A percentile compares a stretch with the other conserved stretches of the same genome.
Conservation (phyloP, 2,329 filamentous ascomycete genomes). For the Calycina marina region DNA sequence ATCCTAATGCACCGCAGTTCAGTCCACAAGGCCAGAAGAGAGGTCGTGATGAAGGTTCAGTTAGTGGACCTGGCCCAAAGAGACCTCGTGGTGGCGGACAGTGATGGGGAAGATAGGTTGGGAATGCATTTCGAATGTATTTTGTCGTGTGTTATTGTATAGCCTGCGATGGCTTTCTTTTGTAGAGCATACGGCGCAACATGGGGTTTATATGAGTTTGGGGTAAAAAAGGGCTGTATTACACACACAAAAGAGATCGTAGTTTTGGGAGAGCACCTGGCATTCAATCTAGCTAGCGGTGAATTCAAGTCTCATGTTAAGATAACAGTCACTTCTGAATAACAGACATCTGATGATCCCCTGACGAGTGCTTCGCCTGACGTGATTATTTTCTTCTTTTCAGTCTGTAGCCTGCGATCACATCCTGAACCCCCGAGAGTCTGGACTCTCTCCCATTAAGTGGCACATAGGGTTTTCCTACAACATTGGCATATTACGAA, state of each 20-base stretch:
- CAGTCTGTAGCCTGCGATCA: no score
- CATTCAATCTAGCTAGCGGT: no score
- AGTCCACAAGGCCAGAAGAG: conserved; percentile 20
- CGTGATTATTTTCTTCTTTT: no score
- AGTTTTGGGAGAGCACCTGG: neutral
- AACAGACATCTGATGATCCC: no score
- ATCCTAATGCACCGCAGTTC: conserved; percentile 18
- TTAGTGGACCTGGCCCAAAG: conserved; percentile 26
- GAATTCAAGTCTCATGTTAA: no score
- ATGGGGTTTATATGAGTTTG: conserved; percentile 4
- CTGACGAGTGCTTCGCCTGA: no score
- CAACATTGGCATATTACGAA: no score
- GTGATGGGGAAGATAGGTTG: conserved; percentile 4
- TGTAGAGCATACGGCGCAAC: conserved; percentile 11
- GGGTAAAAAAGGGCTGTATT: conserved; percentile 4
- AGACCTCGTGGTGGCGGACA: conserved; percentile 28
- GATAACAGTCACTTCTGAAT: no score
- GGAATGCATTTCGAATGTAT: conserved; percentile 14
- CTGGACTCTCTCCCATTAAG: no score
- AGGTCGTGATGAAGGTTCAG: conserved; percentile 21
- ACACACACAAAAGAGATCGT: conserved; percentile 1
- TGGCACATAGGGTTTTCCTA: no score
- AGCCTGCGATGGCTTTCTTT: conserved; percentile 12
- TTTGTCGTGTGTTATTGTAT: conserved; percentile 17
- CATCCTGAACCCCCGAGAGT: no score